Evolutionary conservation across 331 rosid genomes (phyloP).

Genomic region (Rosa hybrid): DNA sequence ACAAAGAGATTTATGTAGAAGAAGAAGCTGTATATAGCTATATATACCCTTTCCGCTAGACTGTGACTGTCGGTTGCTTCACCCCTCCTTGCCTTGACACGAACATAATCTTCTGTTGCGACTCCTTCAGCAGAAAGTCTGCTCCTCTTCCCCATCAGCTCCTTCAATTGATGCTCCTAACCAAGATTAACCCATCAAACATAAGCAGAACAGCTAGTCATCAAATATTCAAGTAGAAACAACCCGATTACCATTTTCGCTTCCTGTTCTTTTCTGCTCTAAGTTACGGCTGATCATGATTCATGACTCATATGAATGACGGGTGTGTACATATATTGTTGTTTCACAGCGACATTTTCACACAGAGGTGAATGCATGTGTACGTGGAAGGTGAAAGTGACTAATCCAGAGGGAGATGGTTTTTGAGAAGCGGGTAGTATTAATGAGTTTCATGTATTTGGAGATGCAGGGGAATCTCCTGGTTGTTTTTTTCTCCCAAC

Average conservation of each 20-base stretch:
- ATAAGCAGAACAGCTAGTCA: background rate
- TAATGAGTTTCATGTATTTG: constrained; percentile 12
- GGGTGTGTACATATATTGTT: background rate
- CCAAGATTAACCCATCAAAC: background rate
- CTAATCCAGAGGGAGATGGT: constrained; percentile 7
- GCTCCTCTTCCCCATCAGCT: background rate
- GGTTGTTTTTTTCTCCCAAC: background rate
- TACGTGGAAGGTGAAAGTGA: constrained; percentile 16
- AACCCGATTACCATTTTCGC: background rate
- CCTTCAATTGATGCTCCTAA: constrained; percentile 1
- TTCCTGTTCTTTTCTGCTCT: background rate
- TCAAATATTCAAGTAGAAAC: background rate
- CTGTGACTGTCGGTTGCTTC: constrained; percentile 22
- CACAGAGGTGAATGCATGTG: background rate
- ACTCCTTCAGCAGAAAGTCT: background rate
- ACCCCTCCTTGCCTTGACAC: constrained; percentile 32
- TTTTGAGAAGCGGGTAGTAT: background rate
- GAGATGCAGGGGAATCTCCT: constrained; percentile 27
- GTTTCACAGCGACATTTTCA: background rate
- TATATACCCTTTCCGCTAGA: constrained; percentile 26
- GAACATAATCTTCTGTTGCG: background rate
- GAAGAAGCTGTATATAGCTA: too few relatives aligned
- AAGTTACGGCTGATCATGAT: background rate
- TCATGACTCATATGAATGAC: background rate
- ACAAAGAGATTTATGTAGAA: background rate